phyloP scores from a whole-genome alignment of 2,329 filamentous ascomycete species.

The Aspergillus bombycis region DNA sequence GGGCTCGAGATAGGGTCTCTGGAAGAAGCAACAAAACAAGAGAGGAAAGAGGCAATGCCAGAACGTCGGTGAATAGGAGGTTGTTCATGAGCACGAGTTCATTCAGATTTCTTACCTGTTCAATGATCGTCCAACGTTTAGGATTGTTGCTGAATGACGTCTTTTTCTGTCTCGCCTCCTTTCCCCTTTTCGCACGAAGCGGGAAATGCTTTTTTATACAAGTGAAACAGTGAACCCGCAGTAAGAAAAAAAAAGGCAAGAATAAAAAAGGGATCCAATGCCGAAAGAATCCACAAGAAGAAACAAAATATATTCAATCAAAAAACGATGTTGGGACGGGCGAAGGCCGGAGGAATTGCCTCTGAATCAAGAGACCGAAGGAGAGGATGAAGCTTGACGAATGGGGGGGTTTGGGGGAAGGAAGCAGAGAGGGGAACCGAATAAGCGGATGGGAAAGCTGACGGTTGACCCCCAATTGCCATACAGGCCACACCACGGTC shows the following conservation, averaged over 20 bases:
- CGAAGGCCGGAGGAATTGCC: constrained; percentile 8
- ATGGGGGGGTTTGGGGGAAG: constrained; percentile 13
- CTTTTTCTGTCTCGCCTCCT: constrained; percentile 12
- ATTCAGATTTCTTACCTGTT: constrained; percentile 14
- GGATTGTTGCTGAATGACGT: constrained; percentile 21
- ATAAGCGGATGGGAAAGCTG: constrained; percentile 27
- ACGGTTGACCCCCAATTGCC: constrained; percentile 26
- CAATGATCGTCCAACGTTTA: constrained; percentile 17
- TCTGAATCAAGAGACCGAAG: constrained; percentile 13
- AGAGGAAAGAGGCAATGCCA: constrained; percentile 17
- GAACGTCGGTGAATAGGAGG: constrained; percentile 1
- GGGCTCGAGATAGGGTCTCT: not conserved
- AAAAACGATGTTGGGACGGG: constrained; percentile 13
- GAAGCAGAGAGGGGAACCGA: constrained; percentile 26
- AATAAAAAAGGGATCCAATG: constrained; percentile 4
- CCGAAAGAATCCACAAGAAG: constrained; percentile 2
- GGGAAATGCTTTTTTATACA: constrained; percentile 14
- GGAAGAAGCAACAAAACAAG: constrained; percentile 14
- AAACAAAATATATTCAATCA: constrained; percentile 21
- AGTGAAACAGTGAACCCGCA: constrained; percentile 1
- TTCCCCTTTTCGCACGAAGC: constrained; percentile 22
- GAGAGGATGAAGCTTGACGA: constrained; percentile 25
- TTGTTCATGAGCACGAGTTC: not conserved
- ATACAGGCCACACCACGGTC: constrained; percentile 22
- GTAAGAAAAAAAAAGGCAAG: not conserved